Conservation (phyloP, 2,329 filamentous ascomycete genomes). For the Sporothrix inflata region DNA sequence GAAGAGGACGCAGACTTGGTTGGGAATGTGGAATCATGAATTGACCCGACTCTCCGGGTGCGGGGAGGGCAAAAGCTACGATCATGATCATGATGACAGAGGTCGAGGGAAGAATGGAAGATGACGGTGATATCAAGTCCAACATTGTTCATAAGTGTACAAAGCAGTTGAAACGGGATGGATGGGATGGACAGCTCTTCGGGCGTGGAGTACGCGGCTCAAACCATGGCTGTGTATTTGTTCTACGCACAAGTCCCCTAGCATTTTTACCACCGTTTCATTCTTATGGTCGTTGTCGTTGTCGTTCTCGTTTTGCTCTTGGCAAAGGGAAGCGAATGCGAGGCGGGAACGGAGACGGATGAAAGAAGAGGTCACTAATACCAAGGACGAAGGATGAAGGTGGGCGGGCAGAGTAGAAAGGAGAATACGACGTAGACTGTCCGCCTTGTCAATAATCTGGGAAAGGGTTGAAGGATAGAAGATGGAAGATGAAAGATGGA, state of each 20-base stretch:
- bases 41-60: neutral
- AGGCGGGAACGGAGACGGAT: constrained; percentile 15
- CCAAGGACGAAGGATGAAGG: neutral
- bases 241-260: no score
- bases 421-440: neutral
- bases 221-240: neutral
- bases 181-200: neutral
- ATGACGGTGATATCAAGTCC: neutral
- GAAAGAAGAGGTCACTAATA: neutral
- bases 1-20: neutral
- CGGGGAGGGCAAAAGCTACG: neutral
- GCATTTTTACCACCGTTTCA: neutral
- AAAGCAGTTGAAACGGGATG: neutral
- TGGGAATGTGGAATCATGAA: neutral
- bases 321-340: neutral
- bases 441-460: neutral
- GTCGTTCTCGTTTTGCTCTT: constrained; percentile 11
- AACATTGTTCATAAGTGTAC: neutral
- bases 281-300: neutral
- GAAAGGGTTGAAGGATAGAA: neutral
- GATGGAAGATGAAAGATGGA: neutral
- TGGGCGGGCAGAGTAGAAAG: neutral
- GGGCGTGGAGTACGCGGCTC: neutral
- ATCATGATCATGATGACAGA: neutral
- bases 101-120: no score